Base-by-base conservation (phyloP, 768 basidiomycete genomes). In the Agaricus blazei region DNA sequence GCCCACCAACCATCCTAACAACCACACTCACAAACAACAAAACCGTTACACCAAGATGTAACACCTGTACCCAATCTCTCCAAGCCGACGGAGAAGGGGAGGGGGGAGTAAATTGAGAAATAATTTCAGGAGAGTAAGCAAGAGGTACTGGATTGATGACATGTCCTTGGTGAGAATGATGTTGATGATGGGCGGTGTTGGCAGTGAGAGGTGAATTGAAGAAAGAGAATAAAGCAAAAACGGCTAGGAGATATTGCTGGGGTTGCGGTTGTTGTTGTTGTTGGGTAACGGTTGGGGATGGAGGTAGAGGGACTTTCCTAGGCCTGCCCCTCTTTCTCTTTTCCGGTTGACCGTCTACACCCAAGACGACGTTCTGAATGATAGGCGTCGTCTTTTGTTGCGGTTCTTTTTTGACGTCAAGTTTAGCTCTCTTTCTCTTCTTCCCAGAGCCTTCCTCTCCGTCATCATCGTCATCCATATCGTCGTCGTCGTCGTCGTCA, bases 241-340 rank as follows among this genome's bases (percentile, higher is more conserved):
- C 83, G 27, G 88, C 90, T 46, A 93, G 81, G 50, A 93, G 83
- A 67, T 88, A 91, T 58, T 90, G 89, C 26, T 74, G 76, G 12
- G 70, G 67, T 42, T 72, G 72, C 0, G 63, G 51, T 37, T 72
- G 68, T 29, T 65, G 64, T 48, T 56, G 53, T 36, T 50, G 57
- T 37, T 14, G 1, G 63, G 37, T 9, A 28, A 46, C 34, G 70
- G 68, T 45, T 66, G 65, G 42, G 58, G 62, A 51, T 60, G 78
- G 69, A 15, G 78, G 74, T 0, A 81, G 72, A 9, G 79, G 74
- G 45, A 84, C 76, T 72, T 93, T 93, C 62, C 89, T 79, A 14
- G 91, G 91, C 29, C 91, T 72, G 12, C 91, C 91, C 7, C 91
- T 80, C 73, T 93, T 93, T 61, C 90, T 78, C 74, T 91, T 93